phyloP scores from a whole-genome alignment of 352 stramenopile genomes.

The Nothophytophthora sp. region DNA sequence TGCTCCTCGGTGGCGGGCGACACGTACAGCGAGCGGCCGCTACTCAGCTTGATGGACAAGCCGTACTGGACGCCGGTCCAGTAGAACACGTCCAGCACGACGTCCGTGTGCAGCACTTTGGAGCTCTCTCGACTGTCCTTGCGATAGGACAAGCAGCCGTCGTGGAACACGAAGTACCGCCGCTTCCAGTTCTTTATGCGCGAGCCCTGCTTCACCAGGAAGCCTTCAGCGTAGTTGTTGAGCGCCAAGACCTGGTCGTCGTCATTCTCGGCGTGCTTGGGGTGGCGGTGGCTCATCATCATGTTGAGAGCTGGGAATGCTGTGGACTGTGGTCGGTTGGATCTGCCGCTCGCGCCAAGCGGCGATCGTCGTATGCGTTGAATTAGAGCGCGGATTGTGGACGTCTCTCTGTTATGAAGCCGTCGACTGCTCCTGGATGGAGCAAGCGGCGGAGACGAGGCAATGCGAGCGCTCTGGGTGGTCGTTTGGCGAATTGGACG shows the following conservation, averaged over 20 bases:
- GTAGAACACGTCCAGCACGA: constrained; percentile 55
- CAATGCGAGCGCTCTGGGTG: neutral
- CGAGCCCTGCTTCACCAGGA: constrained; percentile 62
- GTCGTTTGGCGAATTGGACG: neutral
- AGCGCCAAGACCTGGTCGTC: constrained; percentile 46
- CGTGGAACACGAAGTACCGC: constrained; percentile 79
- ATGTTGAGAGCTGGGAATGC: neutral
- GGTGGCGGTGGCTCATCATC: constrained; percentile 19
- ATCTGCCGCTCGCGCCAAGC: neutral
- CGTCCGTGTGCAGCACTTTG: constrained; percentile 48
- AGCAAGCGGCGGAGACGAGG: neutral
- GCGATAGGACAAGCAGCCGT: constrained; percentile 60
- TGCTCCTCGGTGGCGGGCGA: constrained; percentile 55
- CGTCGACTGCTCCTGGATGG: neutral
- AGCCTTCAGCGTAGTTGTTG: constrained; percentile 70
- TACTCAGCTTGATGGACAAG: constrained; percentile 49
- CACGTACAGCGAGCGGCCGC: constrained; percentile 46
- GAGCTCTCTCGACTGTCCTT: constrained; percentile 57
- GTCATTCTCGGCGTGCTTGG: constrained; percentile 21
- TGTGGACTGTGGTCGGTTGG: neutral
- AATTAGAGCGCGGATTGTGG: neutral
- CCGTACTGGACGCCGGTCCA: constrained; percentile 50
- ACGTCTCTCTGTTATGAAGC: neutral
- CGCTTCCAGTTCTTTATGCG: constrained; percentile 79
- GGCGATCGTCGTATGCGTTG: neutral